Evolutionary conservation across 306 rosid genomes (phyloP).

Genomic region (Morella rubra): DNA sequence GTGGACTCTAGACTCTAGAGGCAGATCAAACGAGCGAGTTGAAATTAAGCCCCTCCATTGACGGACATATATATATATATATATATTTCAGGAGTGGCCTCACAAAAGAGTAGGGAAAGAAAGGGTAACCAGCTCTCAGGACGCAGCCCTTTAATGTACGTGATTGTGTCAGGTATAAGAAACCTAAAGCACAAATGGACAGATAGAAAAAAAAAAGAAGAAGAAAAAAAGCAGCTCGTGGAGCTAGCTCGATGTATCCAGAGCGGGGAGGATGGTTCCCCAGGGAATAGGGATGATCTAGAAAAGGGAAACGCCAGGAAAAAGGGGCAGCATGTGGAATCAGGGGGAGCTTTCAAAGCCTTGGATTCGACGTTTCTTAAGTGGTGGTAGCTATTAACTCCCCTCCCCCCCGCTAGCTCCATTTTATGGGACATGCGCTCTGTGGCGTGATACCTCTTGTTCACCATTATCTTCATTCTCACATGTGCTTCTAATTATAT

Average conservation of each 20-base stretch:
- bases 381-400: not conserved
- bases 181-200: conserved; percentile 24
- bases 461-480: conserved; percentile 27
- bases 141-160: no score
- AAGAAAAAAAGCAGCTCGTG: conserved; percentile 3
- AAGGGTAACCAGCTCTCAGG: no score
- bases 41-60: no score
- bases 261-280: not conserved
- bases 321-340: conserved; percentile 38
- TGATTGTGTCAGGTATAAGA: conserved; percentile 34
- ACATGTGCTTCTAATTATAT: conserved; percentile 64
- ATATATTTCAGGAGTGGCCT: no score
- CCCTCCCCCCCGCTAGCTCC: not conserved
- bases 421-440: conserved; percentile 28
- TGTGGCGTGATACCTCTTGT: conserved; percentile 22
- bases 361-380: conserved; percentile 54
- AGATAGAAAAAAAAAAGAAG: conserved; percentile 11
- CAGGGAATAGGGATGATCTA: conserved; percentile 4
- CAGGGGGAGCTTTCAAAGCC: conserved; percentile 36
- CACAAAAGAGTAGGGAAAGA: no score
- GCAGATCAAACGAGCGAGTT: no score
- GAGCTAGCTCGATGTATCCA: not conserved
- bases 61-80: no score
- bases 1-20: no score
- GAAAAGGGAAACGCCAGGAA: conserved; percentile 14